Evolutionary conservation across 257 asterid genomes (phyloP).

Genomic region (Solanum ossicruentum): DNA sequence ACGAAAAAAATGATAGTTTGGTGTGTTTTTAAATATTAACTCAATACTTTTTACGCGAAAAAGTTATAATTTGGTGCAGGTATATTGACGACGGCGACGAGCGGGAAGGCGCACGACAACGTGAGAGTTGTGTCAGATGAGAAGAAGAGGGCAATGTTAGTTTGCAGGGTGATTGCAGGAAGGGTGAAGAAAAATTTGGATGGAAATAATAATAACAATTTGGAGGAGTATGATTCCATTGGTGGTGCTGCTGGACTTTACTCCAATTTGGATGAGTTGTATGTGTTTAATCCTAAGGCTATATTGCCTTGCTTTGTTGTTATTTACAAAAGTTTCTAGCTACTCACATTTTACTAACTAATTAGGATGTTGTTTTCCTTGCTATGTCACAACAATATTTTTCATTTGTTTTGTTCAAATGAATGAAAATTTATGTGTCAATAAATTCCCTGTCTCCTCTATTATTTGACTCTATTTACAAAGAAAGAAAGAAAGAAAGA

Average conservation of each 20-base stretch:
- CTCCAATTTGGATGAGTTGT: constrained; percentile 70
- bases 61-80: background rate
- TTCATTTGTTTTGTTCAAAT: background rate
- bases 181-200: constrained; percentile 62
- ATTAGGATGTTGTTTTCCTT: background rate
- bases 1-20: background rate
- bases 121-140: constrained; percentile 13
- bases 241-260: constrained; percentile 57
- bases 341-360: constrained; percentile 2
- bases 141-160: constrained; percentile 75
- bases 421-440: background rate
- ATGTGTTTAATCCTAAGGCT: constrained; percentile 70
- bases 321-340: constrained; percentile 52
- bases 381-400: background rate
- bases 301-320: constrained; percentile 93
- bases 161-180: constrained; percentile 83
- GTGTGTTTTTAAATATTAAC: too few species aligned
- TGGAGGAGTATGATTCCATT: constrained; percentile 66
- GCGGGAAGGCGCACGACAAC: constrained; percentile 75
- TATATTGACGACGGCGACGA: constrained; percentile 59
- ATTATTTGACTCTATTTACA: background rate
- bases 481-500: background rate
- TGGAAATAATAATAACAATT: constrained; percentile 6
- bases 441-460: background rate
- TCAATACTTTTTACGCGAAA: background rate